These are phyloP conservation scores for Eucalyptus polybractea DNA, from an alignment of 345 rosid species.

Conservation along the genomic window DNA sequence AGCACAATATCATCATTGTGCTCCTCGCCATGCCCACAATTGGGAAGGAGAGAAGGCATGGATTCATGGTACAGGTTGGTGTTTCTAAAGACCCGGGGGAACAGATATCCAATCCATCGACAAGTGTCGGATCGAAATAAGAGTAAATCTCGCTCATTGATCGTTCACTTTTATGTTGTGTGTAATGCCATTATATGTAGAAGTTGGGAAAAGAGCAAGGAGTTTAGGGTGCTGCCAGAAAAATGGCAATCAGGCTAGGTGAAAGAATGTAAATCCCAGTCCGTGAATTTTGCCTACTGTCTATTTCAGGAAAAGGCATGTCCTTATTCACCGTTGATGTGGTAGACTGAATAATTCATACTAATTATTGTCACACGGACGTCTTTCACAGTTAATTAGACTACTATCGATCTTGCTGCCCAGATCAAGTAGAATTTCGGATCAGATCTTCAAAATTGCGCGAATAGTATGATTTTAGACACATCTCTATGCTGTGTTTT, in stretches of 20 bases:
- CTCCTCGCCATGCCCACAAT: not conserved
- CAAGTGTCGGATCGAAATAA: not conserved
- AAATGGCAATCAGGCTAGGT: not conserved
- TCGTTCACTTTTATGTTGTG: not conserved
- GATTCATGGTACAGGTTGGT: not conserved
- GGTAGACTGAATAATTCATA: not conserved
- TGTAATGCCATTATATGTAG: not conserved
- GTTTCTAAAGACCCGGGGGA: not conserved
- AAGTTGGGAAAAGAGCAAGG: not conserved
- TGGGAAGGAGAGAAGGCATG: not conserved
- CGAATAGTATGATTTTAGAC: not conserved
- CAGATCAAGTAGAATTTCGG: not conserved
- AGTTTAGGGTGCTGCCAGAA: not conserved
- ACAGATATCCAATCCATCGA: not conserved
- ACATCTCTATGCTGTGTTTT: not conserved
- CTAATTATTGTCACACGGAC: not conserved
- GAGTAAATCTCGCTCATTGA: not conserved
- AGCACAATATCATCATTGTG: not conserved
- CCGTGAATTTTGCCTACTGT: not conserved
- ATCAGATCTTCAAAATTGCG: not conserved
- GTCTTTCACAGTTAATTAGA: not conserved
- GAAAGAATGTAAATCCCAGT: not conserved
- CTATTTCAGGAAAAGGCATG: not conserved
- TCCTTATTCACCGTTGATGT: not conserved
- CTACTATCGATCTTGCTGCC: not conserved